Evolutionary conservation across 106 monocot genomes (phyloP), one percentile per base, ranked within the genome.

Genomic region (Dactylorhiza incarnata): DNA sequence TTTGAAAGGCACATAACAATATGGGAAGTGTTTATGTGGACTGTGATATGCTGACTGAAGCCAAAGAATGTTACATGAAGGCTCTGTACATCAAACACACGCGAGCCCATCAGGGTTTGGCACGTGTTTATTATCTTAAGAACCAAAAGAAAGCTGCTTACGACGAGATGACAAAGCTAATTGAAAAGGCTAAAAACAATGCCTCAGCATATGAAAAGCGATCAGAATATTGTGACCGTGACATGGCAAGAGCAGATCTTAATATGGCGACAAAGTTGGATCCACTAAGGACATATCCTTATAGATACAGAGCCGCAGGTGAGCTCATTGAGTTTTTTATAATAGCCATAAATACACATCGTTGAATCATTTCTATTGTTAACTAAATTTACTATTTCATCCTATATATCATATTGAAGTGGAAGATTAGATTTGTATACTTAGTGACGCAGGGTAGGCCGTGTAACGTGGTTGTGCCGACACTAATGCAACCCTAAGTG

Each of bases 161-260:
- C 78, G 94, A 91, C 80, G 95, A 95, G 83, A 95, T 95, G 95
- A 90, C 95, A 71, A 92, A 95, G 78, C 76, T 95, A 58, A 90
- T 95, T 49, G 90, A 92, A 72, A 92, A 90, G 61, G 92, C 95
- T 10, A 88, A 86, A 53, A 92, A 84, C 69, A 94, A 87, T 85
- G 88, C 99, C 23, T 99, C 99, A 16, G 99, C 99, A 25, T 99
- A 99, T 88, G 99, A 99, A 77, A 94, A 94, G 45, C 91, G 99
- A 65, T 94, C 99, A 49, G 99, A 99, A 63, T 99, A 99, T 74
- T 94, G 99, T 72, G 99, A 99, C 10, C 86, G 92, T 48, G 99
- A 99, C 55, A 88, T 89, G 85, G 99, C 99, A 24, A 91, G 67
- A 74, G 84, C 59, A 73, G 99, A 99, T 73, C 91, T 99, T 56